Evolutionary conservation across 192 early-diverging fungal species (phyloP), one percentile per base, ranked within the genome.

Genomic region (Gigaspora rosea): DNA sequence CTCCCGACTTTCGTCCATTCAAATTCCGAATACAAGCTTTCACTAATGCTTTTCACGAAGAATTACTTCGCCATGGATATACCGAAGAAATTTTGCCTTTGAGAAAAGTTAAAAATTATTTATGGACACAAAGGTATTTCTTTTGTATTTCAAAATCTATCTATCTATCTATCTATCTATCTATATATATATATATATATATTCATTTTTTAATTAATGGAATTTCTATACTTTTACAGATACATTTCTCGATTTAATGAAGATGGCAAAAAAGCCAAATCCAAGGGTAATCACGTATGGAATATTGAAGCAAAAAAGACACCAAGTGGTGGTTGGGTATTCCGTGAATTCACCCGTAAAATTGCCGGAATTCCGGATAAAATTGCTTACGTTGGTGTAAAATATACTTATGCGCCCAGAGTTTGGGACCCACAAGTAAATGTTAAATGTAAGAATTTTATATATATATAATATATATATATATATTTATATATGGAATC

Each of bases 1-100:
- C 87, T n/a, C 84, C 86, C 27, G 90, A 92, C 56, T 94, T 91
- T 79, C 82, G 88, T n/a, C 87, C 91, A n/a, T 93, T 94, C 83
- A 90, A 92, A 63, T 94, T 94, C 80, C 90, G 92, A n/a, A 94
- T 94, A 79, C 90, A 91, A 80, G 88, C 93, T 11, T 94, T 94
- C 69, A 90, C 89, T 46, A 93, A 93, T 72, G 90, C 91, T 0
- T 93, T 90, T 76, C 87, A 88, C 69, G 91, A 93, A 73, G 88
- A 89, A 73, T 78, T 94, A 59, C 79, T 85, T 36, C 77, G 78
- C 62, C 81, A 85, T 0, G 92, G 91, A 36, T 78, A 90, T 74
- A 88, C 88, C 13, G 89, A 91, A 75, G 90, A 92, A 61, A 80
- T 87, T 9, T 79, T 93, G 48, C 86, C 88, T 51, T 81, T 88